Evolutionary conservation across 495 filamentous ascomycete species (phyloP).

Genomic region (Collariella sp.): DNA sequence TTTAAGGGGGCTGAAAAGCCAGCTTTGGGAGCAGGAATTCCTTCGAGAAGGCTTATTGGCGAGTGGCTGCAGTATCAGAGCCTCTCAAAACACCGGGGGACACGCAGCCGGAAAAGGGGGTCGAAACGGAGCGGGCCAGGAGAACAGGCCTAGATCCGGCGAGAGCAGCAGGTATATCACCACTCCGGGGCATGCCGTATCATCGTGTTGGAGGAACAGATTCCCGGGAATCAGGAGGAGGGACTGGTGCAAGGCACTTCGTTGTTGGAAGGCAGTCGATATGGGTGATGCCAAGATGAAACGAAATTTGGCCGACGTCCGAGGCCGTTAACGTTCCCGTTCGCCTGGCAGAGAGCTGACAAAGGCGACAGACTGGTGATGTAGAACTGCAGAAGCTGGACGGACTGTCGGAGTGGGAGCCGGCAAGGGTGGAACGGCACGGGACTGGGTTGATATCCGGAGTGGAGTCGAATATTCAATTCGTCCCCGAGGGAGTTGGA

Average conservation of each 20-base stretch:
- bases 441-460: neutral
- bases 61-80: constrained; percentile 12
- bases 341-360: neutral
- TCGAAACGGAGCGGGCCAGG: constrained; percentile 15
- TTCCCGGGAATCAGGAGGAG: constrained; percentile 7
- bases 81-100: constrained; percentile 19
- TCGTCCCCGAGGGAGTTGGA: neutral
- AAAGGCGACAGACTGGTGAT: neutral
- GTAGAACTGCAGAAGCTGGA: neutral
- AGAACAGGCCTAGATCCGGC: constrained; percentile 7
- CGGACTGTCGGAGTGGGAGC: neutral
- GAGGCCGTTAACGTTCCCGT: neutral
- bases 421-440: constrained; percentile 1
- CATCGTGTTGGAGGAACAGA: constrained; percentile 12
- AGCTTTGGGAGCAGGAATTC: neutral
- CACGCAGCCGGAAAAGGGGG: constrained; percentile 12
- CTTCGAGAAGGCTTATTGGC: constrained; percentile 4
- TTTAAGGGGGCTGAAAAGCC: neutral
- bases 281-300: neutral
- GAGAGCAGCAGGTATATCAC: constrained; percentile 17
- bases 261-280: neutral
- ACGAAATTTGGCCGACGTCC: constrained; percentile 6
- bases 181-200: constrained; percentile 7
- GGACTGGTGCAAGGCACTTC: neutral
- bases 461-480: constrained; percentile 3